phyloP scores from a whole-genome alignment of 2,329 filamentous ascomycete species.

The Lachnellula suecica region DNA sequence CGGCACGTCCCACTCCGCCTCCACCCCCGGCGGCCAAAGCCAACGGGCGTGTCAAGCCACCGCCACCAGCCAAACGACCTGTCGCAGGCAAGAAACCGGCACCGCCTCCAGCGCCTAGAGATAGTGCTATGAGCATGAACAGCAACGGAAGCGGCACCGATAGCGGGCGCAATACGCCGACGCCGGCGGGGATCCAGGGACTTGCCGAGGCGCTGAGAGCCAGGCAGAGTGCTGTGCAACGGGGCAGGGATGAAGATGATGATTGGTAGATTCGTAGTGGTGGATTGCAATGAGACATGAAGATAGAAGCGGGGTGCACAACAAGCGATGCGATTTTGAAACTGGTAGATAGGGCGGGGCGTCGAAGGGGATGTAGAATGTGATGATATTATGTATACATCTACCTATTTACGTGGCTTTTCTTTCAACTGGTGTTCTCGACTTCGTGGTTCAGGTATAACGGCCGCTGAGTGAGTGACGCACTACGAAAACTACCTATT shows the following conservation, averaged over 20 bases:
- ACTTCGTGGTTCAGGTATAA: too few relatives aligned
- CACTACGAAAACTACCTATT: too few relatives aligned
- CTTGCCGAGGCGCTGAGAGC: conserved; percentile 77
- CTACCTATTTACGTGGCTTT: too few relatives aligned
- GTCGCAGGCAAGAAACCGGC: conserved; percentile 70
- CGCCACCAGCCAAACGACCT: conserved; percentile 72
- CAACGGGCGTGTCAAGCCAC: conserved; percentile 34
- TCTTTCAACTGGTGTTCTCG: too few relatives aligned
- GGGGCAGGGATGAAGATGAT: conserved; percentile 43
- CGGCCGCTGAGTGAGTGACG: too few relatives aligned
- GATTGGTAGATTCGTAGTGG: conserved; percentile 26
- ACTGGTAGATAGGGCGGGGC: not conserved
- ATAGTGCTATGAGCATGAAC: conserved; percentile 66
- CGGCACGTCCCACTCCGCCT: conserved; percentile 19
- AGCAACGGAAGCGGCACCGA: conserved; percentile 50
- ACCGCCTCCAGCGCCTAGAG: conserved; percentile 65
- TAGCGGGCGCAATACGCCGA: conserved; percentile 71
- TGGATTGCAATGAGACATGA: not conserved
- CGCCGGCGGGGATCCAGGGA: conserved; percentile 69
- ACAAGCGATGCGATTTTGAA: not conserved
- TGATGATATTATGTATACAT: too few relatives aligned
- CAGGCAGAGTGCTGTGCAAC: conserved; percentile 70
- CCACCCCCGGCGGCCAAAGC: conserved; percentile 20
- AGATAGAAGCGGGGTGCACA: not conserved
- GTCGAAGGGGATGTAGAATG: not conserved